A percentile compares a stretch with the other conserved stretches of the same genome.
These are phyloP conservation scores for Citrus maxima DNA, from an alignment of 345 rosid species.

Conservation along the genomic window DNA sequence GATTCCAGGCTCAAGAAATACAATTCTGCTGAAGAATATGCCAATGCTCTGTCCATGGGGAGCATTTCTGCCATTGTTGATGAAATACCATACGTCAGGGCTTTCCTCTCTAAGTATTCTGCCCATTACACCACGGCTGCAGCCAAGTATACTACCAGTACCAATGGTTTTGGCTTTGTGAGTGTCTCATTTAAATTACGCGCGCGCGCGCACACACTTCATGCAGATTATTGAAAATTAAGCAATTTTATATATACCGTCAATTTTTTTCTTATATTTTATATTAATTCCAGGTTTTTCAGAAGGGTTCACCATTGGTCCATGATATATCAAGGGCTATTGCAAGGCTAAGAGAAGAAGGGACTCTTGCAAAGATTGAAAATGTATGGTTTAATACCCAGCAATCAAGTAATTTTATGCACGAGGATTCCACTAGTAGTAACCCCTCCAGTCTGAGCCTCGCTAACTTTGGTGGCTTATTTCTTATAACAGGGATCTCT, in stretches of 20 bases:
- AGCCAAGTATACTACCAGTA: neutral
- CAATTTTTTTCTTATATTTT: neutral
- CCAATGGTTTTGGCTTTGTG: conserved; percentile 4
- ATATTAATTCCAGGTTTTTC: neutral
- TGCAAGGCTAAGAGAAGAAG: conserved; percentile 1
- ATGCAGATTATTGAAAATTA: too few relatives aligned
- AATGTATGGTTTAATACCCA: neutral
- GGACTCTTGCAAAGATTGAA: neutral
- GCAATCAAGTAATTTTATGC: neutral
- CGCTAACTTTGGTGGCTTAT: conserved; percentile 29
- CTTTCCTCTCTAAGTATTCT: neutral
- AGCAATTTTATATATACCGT: too few relatives aligned
- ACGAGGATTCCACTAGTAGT: neutral
- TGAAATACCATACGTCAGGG: conserved; percentile 30
- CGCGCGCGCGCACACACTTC: too few relatives aligned
- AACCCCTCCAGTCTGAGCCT: neutral
- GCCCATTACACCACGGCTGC: neutral
- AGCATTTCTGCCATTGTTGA: conserved; percentile 34
- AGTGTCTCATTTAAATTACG: neutral
- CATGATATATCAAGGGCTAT: neutral
- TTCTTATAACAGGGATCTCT: conserved; percentile 24
- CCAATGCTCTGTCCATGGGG: neutral
- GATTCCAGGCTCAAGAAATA: neutral
- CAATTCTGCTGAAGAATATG: neutral
- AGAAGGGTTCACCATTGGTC: conserved; percentile 2